Base-by-base conservation (phyloP, 352 stramenopile genomes). In the Phytophthora rubi region DNA sequence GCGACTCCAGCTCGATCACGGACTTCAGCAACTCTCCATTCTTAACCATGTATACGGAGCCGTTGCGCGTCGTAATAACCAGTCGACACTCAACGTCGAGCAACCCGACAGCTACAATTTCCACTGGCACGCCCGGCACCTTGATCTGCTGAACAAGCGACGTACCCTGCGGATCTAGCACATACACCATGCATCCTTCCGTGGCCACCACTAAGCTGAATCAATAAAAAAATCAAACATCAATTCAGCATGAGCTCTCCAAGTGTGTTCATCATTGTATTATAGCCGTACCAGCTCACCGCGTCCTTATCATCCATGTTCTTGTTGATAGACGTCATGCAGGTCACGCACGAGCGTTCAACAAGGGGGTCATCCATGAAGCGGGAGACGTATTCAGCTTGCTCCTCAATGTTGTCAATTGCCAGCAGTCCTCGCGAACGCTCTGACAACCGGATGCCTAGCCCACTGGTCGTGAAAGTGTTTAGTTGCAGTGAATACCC, bases 11-110 rank as follows among this genome's bases (percentile, higher is more conserved):
- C 62, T 97, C 90, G 53, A 98, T 97, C 58, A 93, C 86, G 10
- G 75, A 92, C 58, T 91, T 89, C 23, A 95, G 65, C 45, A 97
- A 59, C 53, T 97, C 90, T 16, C 92, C 90, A 66, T 97, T 97
- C 84, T 98, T 97, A 64, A 97, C 91, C 52, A 83, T 97, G 80
- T 92, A 97, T 26, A 97, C 89, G 0, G 82, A 82, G 0, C 90
- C 86, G 51, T 96, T 93, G 8, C 92, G 82, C 39, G 90, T 97
- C 23, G 92, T 93, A 23, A 97, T 68, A 10, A 95, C 84, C 10
- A 98, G 69, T 5, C 93, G 90, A 42, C 83, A 96, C 55, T 97
- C 92, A 37, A 97, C 89, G 15, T 97, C 89, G 21, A 90, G 72
- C 8, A 96, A 66, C 0, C 87, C 87, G 2, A 76, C 82, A 2